Evolutionary conservation across 352 stramenopile species (phyloP).

Genomic region (Globisporangium perplexum): DNA sequence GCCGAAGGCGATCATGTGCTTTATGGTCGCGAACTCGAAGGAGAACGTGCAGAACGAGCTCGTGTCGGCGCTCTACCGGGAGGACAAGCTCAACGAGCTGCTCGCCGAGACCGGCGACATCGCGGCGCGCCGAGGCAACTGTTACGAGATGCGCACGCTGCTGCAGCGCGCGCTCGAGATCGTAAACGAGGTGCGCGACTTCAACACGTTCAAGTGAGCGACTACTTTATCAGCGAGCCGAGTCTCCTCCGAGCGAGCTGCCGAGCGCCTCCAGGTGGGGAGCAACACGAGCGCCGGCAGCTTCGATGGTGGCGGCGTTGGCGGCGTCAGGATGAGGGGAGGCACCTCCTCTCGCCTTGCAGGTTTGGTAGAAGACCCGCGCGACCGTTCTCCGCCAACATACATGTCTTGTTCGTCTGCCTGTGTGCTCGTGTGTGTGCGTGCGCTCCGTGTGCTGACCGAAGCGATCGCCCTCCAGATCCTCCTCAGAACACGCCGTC

Average conservation of each 20-base stretch:
- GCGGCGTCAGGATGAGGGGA: background rate
- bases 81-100: conserved; percentile 94
- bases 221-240: conserved; percentile 10
- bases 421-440: background rate
- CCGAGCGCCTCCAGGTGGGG: background rate
- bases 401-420: background rate
- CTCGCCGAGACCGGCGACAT: conserved; percentile 96
- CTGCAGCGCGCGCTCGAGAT: conserved; percentile 96
- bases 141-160: conserved; percentile 95
- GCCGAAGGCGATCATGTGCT: conserved; percentile 99
- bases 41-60: conserved; percentile 98
- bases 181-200: conserved; percentile 98
- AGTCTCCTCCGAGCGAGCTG: background rate
- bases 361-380: background rate
- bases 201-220: conserved; percentile 95
- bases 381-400: background rate
- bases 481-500: conserved; percentile 10
- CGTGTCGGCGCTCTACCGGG: conserved; percentile 95
- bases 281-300: background rate
- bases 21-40: conserved; percentile 93
- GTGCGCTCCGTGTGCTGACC: background rate
- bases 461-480: background rate
- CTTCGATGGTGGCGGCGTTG: background rate
- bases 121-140: conserved; percentile 91
- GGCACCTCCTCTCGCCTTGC: background rate